phyloP scores from a whole-genome alignment of 148 eudicot genomes.

The Bassia scoparia region DNA sequence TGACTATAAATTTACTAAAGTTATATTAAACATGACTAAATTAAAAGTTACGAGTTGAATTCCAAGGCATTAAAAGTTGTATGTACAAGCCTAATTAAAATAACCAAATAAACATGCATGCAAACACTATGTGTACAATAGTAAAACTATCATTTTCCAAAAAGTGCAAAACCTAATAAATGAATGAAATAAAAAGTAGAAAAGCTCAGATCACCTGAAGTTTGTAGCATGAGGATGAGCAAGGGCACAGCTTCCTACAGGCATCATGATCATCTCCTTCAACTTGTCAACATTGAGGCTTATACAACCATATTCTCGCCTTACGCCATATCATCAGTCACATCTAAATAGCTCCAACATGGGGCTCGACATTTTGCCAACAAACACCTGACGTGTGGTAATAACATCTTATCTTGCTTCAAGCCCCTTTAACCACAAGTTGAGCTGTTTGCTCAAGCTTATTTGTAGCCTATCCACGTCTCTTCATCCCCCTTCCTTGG shows the following conservation, averaged over 20 bases:
- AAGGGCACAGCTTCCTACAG: constrained; percentile 66
- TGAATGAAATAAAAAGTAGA: neutral
- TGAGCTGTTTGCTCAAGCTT: constrained; percentile 53
- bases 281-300: constrained; percentile 50
- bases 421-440: constrained; percentile 34
- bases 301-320: constrained; percentile 48
- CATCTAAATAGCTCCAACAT: constrained; percentile 79
- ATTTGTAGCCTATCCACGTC: constrained; percentile 67
- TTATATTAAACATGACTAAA: too few relatives aligned
- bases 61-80: too few relatives aligned
- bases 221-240: constrained; percentile 30
- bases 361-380: constrained; percentile 55
- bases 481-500: constrained; percentile 30
- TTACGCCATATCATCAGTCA: constrained; percentile 62
- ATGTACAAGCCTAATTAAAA: too few relatives aligned
- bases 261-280: constrained; percentile 43
- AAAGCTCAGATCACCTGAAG: constrained; percentile 18
- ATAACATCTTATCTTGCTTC: constrained; percentile 24
- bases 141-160: neutral
- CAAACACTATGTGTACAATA: neutral
- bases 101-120: constrained; percentile 1
- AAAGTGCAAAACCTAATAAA: neutral
- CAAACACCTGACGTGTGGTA: constrained; percentile 63
- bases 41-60: too few relatives aligned
- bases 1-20: too few relatives aligned